Evolutionary conservation across 257 asterid genomes (phyloP), one percentile per base, ranked within the genome.

Genomic region (Nicotiana noctiflora): DNA sequence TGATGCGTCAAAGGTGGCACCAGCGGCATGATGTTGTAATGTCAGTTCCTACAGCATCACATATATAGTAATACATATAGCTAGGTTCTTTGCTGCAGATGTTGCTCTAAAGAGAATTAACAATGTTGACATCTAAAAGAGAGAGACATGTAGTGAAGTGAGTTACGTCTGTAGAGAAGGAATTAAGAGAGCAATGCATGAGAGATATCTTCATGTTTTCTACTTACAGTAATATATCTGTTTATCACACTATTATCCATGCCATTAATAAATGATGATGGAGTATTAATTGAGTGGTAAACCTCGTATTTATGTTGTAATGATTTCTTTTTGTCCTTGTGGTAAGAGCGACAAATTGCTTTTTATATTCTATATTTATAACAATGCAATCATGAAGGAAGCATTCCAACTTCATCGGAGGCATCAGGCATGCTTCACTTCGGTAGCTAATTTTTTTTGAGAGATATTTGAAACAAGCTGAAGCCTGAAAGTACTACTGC

Each of bases 1-100:
- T 44, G 77, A 44, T 70, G 77, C 77, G 13, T 70, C 77, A 70
- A 70, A 70, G 46, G 46, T 70, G 13, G 77, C 59, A 44, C 77
- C 77, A 44, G 77, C 77, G 11, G 77, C 57, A 70, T 70, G 59
- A 70, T 70, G 37, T 13, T 70, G 77, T 19, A 55, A 55, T 55
- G 60, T 17, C 13, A 55, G 9, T 55, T 55, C 18, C 60, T 55
- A 55, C 60, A 55, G 6, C 23, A 17, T 5, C 3, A 53, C 44
- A 0, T 52, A 3, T 4, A 12, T 49, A 49, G 15, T 13, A 12
- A 51, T 51, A 51, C 15, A 51, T 52, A 52, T 52, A 52, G 56
- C 56, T 52, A 52, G 56, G 56, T 52, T 52, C 10, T 52, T 12
- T 52, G 18, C n/a, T 52, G 46, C 46, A 37, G 18, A 52, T 52